phyloP scores from a whole-genome alignment of 164 flowering plant genomes.

The Vitis labrusca region DNA sequence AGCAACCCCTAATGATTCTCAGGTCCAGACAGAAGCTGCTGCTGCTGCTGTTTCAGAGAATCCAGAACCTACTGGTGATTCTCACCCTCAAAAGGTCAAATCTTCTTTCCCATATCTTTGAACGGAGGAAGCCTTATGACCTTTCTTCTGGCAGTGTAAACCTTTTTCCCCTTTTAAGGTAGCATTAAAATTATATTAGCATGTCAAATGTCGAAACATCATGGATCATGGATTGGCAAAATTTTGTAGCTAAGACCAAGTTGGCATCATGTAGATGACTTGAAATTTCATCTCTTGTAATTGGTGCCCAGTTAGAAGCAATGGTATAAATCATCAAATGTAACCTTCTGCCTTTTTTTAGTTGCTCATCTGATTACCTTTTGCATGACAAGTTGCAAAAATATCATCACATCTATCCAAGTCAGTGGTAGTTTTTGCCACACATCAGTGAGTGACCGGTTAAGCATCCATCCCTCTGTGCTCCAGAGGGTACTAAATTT shows the following conservation, averaged over 20 bases:
- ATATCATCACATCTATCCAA: background rate
- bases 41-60: constrained; percentile 27
- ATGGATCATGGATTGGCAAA: background rate
- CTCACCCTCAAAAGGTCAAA: constrained; percentile 33
- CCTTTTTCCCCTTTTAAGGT: too few relatives aligned
- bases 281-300: background rate
- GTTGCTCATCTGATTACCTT: background rate
- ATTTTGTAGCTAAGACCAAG: background rate
- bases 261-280: background rate
- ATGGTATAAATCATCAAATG: background rate
- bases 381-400: background rate
- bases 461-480: too few relatives aligned
- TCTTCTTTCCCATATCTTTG: constrained; percentile 5
- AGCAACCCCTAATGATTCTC: constrained; percentile 26
- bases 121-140: background rate
- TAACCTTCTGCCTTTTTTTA: background rate
- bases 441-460: background rate
- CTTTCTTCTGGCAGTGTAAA: background rate
- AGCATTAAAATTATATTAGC: background rate
- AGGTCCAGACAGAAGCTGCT: constrained; percentile 27
- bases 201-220: background rate
- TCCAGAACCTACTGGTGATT: constrained; percentile 27
- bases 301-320: background rate
- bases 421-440: background rate
- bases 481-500: too few relatives aligned